Evolutionary conservation across 495 filamentous ascomycete genomes (phyloP), one percentile per base, ranked within the genome.

Genomic region (Xylona heveae): DNA sequence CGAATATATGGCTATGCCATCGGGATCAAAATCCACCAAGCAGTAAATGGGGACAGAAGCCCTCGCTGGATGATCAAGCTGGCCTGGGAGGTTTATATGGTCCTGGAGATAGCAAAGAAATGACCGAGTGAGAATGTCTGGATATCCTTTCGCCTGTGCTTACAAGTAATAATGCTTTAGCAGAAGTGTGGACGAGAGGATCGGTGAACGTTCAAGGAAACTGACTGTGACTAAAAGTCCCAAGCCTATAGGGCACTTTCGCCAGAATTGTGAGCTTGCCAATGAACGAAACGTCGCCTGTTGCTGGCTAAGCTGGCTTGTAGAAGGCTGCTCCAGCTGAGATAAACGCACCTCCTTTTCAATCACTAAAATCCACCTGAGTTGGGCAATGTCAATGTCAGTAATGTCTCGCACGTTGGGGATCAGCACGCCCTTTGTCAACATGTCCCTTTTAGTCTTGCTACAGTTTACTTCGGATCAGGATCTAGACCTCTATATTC

Each of bases 131-230:
- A 64, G 60, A 16, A 93, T 58, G 43, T 97, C 88, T 0, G 88
- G 84, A 49, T 90, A 95, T 0, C 88, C 88, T 58, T 93, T 95
- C 1, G 68, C 79, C 80, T 80, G 36, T n/a, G n/a, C n/a, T n/a
- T n/a, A n/a, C n/a, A n/a, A n/a, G n/a, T n/a, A n/a, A n/a, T n/a
- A n/a, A n/a, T n/a, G n/a, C n/a, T n/a, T 17, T 4, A 19, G 2
- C 24, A 4, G 6, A 14, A 30, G 15, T 13, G 19, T 34, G 19
- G 8, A 41, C 46, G 19, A 51, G 39, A 1, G 44, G 43, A 24
- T 7, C n/a, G 20, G 21, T 10, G 15, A 30, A 30, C 26, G 28
- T 28, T 26, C 19, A n/a, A 18, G 10, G 3, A 19, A 32, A 3
- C 59, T 41, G 51, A 73, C 78, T 1, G 78, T 82, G 31, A 90